Evolutionary conservation across 257 asterid species (phyloP), one percentile per base, ranked within the genome.

Genomic region (Apocynum venetum): DNA sequence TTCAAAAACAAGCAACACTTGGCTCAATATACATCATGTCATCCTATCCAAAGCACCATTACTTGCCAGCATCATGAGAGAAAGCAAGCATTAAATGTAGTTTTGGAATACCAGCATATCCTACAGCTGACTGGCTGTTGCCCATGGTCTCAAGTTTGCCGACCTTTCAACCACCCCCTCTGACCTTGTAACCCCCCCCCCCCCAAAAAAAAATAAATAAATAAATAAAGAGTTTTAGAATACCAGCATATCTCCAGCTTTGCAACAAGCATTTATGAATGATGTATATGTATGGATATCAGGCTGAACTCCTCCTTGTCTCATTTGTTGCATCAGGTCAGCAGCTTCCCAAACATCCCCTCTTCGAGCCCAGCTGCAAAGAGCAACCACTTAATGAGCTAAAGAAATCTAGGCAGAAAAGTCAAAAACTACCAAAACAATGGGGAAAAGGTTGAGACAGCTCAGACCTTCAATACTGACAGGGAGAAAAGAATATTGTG

Each of bases 311-410:
- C 95, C 92, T 80, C 87, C 97, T 85, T 88, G 86, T 80, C 96
- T 90, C 99, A 96, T 96, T 80, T 93, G 99, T 86, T 96, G 99
- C 97, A 96, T 91, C 84, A 96, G 74, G 81, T 96, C 99, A 63
- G 98, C 94, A 77, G 99, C 98, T 87, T 96, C 99, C 99, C 99
- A 96, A 77, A 90, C 97, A 82, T 96, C 99, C 76, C 99, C 99
- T 83, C 99, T 88, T 41, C 98, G 95, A 72, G 98, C 98, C 99
- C 99, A 96, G 82, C 99, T 95, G 87, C 82, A 82, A 36, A 43
- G 56, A 68, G 75, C 56, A 75, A 76, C 76, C 44, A 51, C 64
- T 48, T 36, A 41, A 48, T 55, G 60, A 69, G 43, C 71, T 38
- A 19, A 44, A 12, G 40, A 10, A 59, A 67, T 59, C 51, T 53